Evolutionary conservation across 2,329 filamentous ascomycete genomes (phyloP), one percentile per base, ranked within the genome.

Genomic region (Alternaria triticina): DNA sequence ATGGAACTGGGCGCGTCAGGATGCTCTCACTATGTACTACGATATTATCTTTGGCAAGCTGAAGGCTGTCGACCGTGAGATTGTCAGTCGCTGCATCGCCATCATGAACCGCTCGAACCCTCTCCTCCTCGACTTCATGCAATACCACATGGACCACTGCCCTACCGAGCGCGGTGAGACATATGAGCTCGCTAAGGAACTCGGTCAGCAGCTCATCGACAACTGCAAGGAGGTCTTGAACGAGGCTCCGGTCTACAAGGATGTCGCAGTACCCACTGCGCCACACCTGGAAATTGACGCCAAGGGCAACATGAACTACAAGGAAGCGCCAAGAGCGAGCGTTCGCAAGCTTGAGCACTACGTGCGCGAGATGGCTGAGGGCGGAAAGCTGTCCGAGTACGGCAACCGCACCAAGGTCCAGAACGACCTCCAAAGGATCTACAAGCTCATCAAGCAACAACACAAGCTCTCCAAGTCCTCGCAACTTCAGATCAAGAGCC

Each of bases 71-170:
- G 96, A 99, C 76, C 92, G 96, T 68, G 96, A 99, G 81, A 99
- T 98, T 74, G 96, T 99, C 78, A 97, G 94, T 82, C 94, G 94
- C 80, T 99, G 96, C 83, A 98, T 99, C 77, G 92, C 93, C 71
- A 96, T 99, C 83, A 99, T 99, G 96, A 99, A 97, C 85, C 92
- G 96, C 67, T 97, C 96, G 33, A 99, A 98, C 79, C 96, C 96
- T 3, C 91, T 93, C 36, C 89, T 99, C 1, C 88, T 99, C 62
- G 95, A 99, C 73, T 99, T 97, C 82, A 99, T 99, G 96, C 96
- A 99, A 80, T 98, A 99, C 75, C 96, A 99, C 83, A 99, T 99
- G 76, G 96, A 99, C 76, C 96, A 98, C 84, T 98, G 95, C 84
- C 96, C 96, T 1, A 94, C 94, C 0, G 94, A 99, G 77, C 91